Evolutionary conservation across 2,329 filamentous ascomycete species (phyloP).

Genomic region (Incumbomyces lentus): DNA sequence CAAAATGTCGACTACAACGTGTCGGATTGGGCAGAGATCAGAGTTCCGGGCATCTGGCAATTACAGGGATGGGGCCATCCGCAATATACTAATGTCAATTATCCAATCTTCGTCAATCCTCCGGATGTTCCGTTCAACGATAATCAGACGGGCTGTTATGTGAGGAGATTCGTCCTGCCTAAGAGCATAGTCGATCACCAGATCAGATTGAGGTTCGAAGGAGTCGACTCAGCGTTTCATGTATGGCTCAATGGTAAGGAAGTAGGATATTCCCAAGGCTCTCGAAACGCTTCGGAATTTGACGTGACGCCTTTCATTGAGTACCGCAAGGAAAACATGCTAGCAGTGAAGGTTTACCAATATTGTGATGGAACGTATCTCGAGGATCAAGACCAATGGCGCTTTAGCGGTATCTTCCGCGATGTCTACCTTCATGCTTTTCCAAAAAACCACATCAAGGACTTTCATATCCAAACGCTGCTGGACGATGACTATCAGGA

Average conservation of each 20-base stretch:
- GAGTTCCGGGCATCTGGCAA: conserved; percentile 61
- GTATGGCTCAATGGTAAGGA: conserved; percentile 55
- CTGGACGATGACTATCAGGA: conserved; percentile 44
- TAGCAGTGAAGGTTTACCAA: conserved; percentile 59
- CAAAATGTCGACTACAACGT: conserved; percentile 29
- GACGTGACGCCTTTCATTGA: conserved; percentile 49
- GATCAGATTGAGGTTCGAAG: conserved; percentile 57
- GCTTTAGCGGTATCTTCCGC: conserved; percentile 54
- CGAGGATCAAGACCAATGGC: conserved; percentile 61
- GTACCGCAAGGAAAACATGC: conserved; percentile 39
- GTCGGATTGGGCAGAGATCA: conserved; percentile 40
- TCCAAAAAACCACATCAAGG: conserved; percentile 43
- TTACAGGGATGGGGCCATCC: conserved; percentile 57
- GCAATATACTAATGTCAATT: conserved; percentile 60
- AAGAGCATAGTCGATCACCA: conserved; percentile 41
- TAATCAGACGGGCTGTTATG: conserved; percentile 56
- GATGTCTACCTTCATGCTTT: conserved; percentile 55
- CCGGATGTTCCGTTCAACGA: conserved; percentile 49
- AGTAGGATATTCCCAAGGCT: conserved; percentile 59
- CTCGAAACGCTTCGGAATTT: conserved; percentile 59
- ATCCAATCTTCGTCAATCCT: conserved; percentile 55
- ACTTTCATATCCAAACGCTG: conserved; percentile 47
- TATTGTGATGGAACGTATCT: conserved; percentile 61
- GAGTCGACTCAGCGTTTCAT: conserved; percentile 62
- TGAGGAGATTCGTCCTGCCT: conserved; percentile 42